Percentiles rank a stretch among this genome's conserved stretches.
phyloP scores from a whole-genome alignment of 2,329 filamentous ascomycete species.

The Sphaerulina populicola region DNA sequence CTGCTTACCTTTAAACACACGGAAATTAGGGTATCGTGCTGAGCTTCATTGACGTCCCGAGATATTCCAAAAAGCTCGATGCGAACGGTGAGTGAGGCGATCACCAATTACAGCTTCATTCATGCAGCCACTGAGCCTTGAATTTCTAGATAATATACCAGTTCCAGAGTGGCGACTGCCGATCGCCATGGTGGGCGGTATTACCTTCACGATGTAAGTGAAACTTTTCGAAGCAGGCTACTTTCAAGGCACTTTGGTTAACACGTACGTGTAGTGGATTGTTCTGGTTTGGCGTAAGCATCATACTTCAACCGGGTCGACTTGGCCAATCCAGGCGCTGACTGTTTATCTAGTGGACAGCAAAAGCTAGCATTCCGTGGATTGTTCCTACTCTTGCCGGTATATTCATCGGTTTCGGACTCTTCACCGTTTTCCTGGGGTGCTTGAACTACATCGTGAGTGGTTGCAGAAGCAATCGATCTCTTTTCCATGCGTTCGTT shows the following conservation, averaged over 20 bases:
- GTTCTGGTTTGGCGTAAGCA: constrained; percentile 31
- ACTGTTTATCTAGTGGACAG: constrained; percentile 13
- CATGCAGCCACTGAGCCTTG: not conserved
- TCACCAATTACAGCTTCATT: not conserved
- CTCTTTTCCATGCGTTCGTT: not conserved
- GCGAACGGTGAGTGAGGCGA: constrained; percentile 15
- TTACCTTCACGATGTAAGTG: constrained; percentile 34
- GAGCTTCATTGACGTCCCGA: constrained; percentile 26
- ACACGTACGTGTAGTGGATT: constrained; percentile 18
- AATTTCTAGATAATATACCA: constrained; percentile 31
- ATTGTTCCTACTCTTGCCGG: constrained; percentile 38
- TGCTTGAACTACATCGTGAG: constrained; percentile 47
- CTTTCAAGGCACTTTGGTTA: not conserved
- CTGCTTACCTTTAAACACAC: too few species aligned
- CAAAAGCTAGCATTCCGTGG: constrained; percentile 28
- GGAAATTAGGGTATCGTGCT: constrained; percentile 17
- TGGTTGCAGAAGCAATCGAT: not conserved
- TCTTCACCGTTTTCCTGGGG: constrained; percentile 51
- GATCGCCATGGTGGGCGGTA: constrained; percentile 43
- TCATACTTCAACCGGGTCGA: constrained; percentile 7
- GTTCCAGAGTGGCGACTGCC: constrained; percentile 41
- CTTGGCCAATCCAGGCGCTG: constrained; percentile 6
- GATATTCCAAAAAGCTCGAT: constrained; percentile 28
- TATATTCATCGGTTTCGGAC: constrained; percentile 50
- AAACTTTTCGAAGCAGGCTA: not conserved